These are phyloP conservation scores for Geosmithia flava DNA, from an alignment of 2,329 filamentous ascomycete species.

Conservation along the genomic window DNA sequence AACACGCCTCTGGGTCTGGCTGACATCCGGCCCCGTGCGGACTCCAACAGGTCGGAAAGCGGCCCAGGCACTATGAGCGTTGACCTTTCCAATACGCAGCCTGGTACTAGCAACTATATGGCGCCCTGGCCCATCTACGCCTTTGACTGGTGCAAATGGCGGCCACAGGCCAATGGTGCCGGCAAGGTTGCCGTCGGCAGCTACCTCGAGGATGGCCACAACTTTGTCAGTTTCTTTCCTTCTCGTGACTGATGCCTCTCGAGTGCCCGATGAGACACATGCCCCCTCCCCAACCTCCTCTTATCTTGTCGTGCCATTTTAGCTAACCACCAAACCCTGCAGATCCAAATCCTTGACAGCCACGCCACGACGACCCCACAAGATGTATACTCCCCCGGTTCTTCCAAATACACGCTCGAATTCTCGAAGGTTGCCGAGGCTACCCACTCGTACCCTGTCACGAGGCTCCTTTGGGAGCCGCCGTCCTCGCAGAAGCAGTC, in stretches of 20 bases:
- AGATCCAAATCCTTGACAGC: constrained; percentile 97
- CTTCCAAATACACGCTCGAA: constrained; percentile 66
- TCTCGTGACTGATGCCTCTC: neutral
- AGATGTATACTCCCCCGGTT: constrained; percentile 56
- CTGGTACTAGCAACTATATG: constrained; percentile 81
- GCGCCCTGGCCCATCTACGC: constrained; percentile 94
- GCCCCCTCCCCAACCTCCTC: neutral
- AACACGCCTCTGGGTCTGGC: constrained; percentile 85
- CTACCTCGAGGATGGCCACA: constrained; percentile 95
- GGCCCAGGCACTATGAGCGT: constrained; percentile 49
- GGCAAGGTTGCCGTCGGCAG: constrained; percentile 93
- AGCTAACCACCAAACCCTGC: neutral
- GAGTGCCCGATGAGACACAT: too few species aligned
- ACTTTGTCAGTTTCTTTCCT: constrained; percentile 56
- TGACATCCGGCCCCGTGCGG: constrained; percentile 79
- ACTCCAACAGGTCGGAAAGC: constrained; percentile 67
- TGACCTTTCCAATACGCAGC: constrained; percentile 51
- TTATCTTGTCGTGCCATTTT: neutral
- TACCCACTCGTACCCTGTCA: constrained; percentile 95
- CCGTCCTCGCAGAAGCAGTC: constrained; percentile 90
- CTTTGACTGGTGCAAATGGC: constrained; percentile 99
- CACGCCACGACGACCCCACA: constrained; percentile 61
- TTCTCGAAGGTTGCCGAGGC: constrained; percentile 92
- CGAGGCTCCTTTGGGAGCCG: constrained; percentile 88
- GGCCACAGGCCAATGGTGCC: constrained; percentile 63